Evolutionary conservation across 2,329 filamentous ascomycete genomes (phyloP).

Genomic region (Arthrobotrys megalospora): DNA sequence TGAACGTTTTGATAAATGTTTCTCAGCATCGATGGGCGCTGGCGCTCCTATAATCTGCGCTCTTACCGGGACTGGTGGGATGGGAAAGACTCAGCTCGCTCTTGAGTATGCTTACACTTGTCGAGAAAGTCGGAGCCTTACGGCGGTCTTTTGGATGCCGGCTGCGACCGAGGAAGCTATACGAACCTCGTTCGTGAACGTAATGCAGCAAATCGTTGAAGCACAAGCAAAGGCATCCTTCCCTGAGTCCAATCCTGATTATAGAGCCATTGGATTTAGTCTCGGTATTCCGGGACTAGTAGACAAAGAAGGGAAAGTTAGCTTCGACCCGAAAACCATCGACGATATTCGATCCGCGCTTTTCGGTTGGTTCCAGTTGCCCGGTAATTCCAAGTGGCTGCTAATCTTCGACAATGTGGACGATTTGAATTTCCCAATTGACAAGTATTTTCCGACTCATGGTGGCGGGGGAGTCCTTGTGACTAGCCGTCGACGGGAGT

Average conservation of each 20-base stretch:
- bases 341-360: neutral
- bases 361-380: slow-evolving; percentile 10
- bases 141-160: slow-evolving; percentile 28
- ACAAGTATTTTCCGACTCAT: slow-evolving; percentile 28
- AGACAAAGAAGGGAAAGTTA: slow-evolving; percentile 15
- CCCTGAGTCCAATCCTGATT: slow-evolving; percentile 26
- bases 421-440: neutral
- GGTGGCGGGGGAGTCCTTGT: slow-evolving; percentile 25
- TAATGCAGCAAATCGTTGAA: slow-evolving; percentile 31
- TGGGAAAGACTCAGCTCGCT: slow-evolving; percentile 39
- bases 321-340: neutral
- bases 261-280: neutral
- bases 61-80: slow-evolving; percentile 21
- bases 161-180: slow-evolving; percentile 21
- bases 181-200: slow-evolving; percentile 15
- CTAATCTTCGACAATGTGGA: slow-evolving; percentile 36
- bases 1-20: slow-evolving; percentile 4
- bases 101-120: slow-evolving; percentile 35
- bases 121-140: neutral
- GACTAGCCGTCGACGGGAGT: slow-evolving; percentile 28
- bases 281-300: slow-evolving; percentile 23
- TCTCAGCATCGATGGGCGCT: neutral
- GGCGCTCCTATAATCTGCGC: slow-evolving; percentile 12
- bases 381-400: slow-evolving; percentile 20
- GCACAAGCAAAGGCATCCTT: slow-evolving; percentile 16